Conservation (phyloP, 305 asterid species). For the Nicotiana rustica region DNA sequence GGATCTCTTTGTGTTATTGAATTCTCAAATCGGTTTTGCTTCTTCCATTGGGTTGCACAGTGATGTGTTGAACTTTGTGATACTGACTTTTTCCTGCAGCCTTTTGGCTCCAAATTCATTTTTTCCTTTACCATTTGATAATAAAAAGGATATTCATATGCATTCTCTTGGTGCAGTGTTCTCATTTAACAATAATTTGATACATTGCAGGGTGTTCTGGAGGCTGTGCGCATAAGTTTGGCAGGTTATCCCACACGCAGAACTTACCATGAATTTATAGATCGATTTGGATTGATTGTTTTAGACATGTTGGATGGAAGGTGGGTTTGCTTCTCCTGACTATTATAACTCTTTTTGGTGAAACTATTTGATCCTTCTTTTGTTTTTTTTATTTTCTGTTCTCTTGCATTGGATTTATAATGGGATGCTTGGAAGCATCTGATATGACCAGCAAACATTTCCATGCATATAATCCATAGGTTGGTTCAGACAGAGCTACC, state of each 20-base stretch:
- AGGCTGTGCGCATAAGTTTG: slow-evolving; percentile 98
- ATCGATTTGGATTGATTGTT: slow-evolving; percentile 91
- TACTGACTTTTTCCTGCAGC: neutral
- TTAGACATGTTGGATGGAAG: slow-evolving; percentile 79
- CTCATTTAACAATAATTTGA: slow-evolving; percentile 35
- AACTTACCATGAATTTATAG: slow-evolving; percentile 92
- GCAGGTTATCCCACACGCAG: slow-evolving; percentile 99
- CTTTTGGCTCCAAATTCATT: neutral
- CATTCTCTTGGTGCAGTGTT: neutral
- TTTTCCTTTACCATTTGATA: slow-evolving; percentile 29
- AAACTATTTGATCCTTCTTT: slow-evolving; percentile 36
- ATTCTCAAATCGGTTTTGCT: neutral
- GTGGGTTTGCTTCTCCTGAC: slow-evolving; percentile 52
- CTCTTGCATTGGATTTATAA: slow-evolving; percentile 23
- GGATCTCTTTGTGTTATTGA: slow-evolving; percentile 14
- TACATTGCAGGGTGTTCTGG: slow-evolving; percentile 89
- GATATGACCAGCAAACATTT: slow-evolving; percentile 2
- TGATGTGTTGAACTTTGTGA: slow-evolving; percentile 21
- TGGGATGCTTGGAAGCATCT: slow-evolving; percentile 4
- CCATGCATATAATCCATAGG: slow-evolving; percentile 12
- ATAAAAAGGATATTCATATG: slow-evolving; percentile 1
- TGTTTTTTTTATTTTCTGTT: neutral
- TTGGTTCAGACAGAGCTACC: neutral
- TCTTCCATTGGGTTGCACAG: slow-evolving; percentile 11
- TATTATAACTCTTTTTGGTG: slow-evolving; percentile 31